These are phyloP conservation scores for Thalassiosira exigua DNA, from an alignment of 352 stramenopile species.

Conservation along the genomic window DNA sequence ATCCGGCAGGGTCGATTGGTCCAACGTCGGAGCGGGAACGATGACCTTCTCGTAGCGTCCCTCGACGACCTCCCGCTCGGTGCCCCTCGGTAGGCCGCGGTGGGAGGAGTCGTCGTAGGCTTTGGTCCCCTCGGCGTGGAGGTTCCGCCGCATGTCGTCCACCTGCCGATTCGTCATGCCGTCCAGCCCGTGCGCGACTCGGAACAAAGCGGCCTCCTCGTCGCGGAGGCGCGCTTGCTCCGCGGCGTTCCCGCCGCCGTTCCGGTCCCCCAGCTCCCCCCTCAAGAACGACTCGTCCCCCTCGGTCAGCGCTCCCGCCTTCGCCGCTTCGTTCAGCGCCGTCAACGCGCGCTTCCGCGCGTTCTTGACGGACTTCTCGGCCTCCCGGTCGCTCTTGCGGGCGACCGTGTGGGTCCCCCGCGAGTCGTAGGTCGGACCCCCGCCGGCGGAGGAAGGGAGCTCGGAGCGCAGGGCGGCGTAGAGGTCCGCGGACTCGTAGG, in stretches of 20 bases:
- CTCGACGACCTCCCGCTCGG: constrained; percentile 78
- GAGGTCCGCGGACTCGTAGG: constrained; percentile 68
- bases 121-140: constrained; percentile 72
- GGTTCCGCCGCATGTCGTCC: constrained; percentile 36
- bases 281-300: constrained; percentile 42
- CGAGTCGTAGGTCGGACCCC: constrained; percentile 2
- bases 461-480: constrained; percentile 64
- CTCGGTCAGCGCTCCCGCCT: constrained; percentile 70
- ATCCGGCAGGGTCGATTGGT: constrained; percentile 60
- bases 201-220: constrained; percentile 36
- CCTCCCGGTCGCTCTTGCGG: constrained; percentile 63
- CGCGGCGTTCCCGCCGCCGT: constrained; percentile 51
- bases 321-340: constrained; percentile 63
- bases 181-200: constrained; percentile 35
- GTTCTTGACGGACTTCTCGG: constrained; percentile 74
- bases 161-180: constrained; percentile 53
- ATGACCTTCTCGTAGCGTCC: constrained; percentile 86
- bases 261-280: constrained; percentile 3
- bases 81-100: constrained; percentile 68
- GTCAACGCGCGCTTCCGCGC: constrained; percentile 68
- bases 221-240: constrained; percentile 37
- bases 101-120: constrained; percentile 60
- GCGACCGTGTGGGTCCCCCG: constrained; percentile 70
- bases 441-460: constrained; percentile 9
- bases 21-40: constrained; percentile 77